These are phyloP conservation scores for Calonectria pseudoturangicola DNA, from an alignment of 2,329 filamentous ascomycete genomes.

Conservation along the genomic window DNA sequence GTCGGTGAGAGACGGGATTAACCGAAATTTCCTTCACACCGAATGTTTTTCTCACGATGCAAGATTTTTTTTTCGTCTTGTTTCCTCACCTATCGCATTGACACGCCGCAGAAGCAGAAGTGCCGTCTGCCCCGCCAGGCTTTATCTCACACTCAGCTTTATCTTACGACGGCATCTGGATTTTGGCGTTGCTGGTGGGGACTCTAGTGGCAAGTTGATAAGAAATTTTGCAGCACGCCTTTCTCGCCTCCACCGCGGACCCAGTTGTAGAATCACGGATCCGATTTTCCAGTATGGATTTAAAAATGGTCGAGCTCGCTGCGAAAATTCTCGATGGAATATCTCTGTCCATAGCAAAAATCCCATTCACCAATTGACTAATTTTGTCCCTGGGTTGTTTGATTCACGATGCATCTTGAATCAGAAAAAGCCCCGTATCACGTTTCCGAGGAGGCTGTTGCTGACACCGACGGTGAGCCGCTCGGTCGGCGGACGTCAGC, in stretches of 20 bases:
- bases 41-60: conserved; percentile 22
- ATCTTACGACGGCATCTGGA: conserved; percentile 24
- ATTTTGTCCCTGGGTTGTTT: background rate
- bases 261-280: conserved; percentile 21
- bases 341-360: background rate
- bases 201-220: conserved; percentile 24
- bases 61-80: conserved; percentile 7
- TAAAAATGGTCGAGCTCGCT: conserved; percentile 17
- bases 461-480: conserved; percentile 16
- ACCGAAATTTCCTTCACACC: conserved; percentile 22
- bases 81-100: background rate
- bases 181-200: conserved; percentile 14
- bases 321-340: background rate
- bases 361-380: background rate
- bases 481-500: conserved; percentile 29
- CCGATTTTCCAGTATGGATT: conserved; percentile 16
- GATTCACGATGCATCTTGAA: conserved; percentile 2
- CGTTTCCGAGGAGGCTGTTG: conserved; percentile 17
- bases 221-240: conserved; percentile 26
- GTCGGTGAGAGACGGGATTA: conserved; percentile 17
- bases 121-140: conserved; percentile 7
- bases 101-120: background rate
- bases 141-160: conserved; percentile 19
- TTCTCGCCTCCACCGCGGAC: conserved; percentile 14
- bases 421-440: conserved; percentile 15